Evolutionary conservation across 768 basidiomycete genomes (phyloP).

Genomic region (Termitomyces sp.): DNA sequence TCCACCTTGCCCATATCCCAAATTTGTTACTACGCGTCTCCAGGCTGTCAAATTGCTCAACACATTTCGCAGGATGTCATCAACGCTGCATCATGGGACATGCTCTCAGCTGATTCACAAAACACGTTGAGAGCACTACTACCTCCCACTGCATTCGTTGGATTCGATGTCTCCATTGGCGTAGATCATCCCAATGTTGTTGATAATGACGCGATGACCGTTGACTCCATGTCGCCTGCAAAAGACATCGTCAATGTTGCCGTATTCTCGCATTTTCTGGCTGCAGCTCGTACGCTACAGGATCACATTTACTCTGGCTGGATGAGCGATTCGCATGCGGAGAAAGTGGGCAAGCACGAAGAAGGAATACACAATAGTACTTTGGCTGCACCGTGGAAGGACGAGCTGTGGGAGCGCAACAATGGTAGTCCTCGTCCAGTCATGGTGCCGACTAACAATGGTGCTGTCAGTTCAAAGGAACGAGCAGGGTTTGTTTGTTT

Average conservation of each 20-base stretch:
- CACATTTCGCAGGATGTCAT: slow-evolving; percentile 38
- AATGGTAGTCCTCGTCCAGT: slow-evolving; percentile 8
- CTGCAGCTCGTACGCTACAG: slow-evolving; percentile 52
- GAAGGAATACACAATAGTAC: slow-evolving; percentile 38
- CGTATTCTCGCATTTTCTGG: slow-evolving; percentile 46
- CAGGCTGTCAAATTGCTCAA: slow-evolving; percentile 17
- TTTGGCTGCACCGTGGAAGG: slow-evolving; percentile 56
- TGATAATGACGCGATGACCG: slow-evolving; percentile 12
- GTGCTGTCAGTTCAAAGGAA: not conserved
- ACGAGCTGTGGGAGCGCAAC: slow-evolving; percentile 55
- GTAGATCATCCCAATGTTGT: slow-evolving; percentile 30
- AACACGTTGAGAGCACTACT: slow-evolving; percentile 31
- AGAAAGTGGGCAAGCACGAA: slow-evolving; percentile 35
- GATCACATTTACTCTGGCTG: slow-evolving; percentile 53
- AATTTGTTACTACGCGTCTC: slow-evolving; percentile 4
- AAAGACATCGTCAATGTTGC: slow-evolving; percentile 24
- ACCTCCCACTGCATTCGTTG: slow-evolving; percentile 40
- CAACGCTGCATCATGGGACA: slow-evolving; percentile 37
- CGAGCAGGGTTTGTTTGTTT: slow-evolving; percentile 31
- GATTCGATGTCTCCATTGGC: slow-evolving; percentile 25
- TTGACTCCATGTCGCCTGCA: slow-evolving; percentile 8
- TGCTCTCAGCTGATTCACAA: slow-evolving; percentile 38
- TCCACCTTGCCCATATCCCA: slow-evolving; percentile 2
- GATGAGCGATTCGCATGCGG: slow-evolving; percentile 37
- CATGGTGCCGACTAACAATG: slow-evolving; percentile 8